phyloP scores from a whole-genome alignment of 495 filamentous ascomycete species.

The Copromyces sp. region DNA sequence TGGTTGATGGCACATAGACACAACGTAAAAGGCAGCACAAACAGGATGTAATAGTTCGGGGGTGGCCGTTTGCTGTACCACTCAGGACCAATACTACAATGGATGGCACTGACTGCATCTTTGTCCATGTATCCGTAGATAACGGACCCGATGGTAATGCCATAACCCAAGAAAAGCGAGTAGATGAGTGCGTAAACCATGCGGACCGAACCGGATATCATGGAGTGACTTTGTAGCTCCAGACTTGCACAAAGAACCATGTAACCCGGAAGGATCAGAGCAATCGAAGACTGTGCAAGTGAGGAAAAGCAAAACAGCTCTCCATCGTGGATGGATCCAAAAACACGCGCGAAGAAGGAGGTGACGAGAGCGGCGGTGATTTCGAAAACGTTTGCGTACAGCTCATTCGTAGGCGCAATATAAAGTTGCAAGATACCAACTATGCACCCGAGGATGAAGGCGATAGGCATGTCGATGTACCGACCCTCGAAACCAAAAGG shows the following conservation, averaged over 20 bases:
- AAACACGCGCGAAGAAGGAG: slow-evolving; percentile 79
- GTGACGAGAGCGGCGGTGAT: slow-evolving; percentile 78
- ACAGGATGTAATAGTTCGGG: slow-evolving; percentile 56
- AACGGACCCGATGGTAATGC: slow-evolving; percentile 87
- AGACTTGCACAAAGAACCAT: slow-evolving; percentile 62
- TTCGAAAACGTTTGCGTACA: slow-evolving; percentile 86
- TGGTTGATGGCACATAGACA: slow-evolving; percentile 82
- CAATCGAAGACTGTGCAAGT: slow-evolving; percentile 82
- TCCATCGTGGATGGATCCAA: slow-evolving; percentile 68
- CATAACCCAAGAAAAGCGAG: slow-evolving; percentile 91
- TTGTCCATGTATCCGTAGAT: slow-evolving; percentile 76
- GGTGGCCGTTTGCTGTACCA: slow-evolving; percentile 44
- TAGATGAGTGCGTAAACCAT: slow-evolving; percentile 97
- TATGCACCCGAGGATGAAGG: slow-evolving; percentile 75
- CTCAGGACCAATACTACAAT: slow-evolving; percentile 38
- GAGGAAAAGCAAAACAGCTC: slow-evolving; percentile 84
- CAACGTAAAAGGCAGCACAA: slow-evolving; percentile 72
- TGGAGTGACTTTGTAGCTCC: slow-evolving; percentile 76
- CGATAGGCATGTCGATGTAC: slow-evolving; percentile 78
- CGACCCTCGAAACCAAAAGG: slow-evolving; percentile 88
- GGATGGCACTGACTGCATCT: slow-evolving; percentile 62
- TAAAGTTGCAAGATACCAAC: slow-evolving; percentile 76
- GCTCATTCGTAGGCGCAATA: slow-evolving; percentile 65
- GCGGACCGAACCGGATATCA: slow-evolving; percentile 84
- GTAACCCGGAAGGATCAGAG: slow-evolving; percentile 79